Percentiles rank a stretch among this genome's conserved stretches.
phyloP scores from a whole-genome alignment of 2,329 filamentous ascomycete genomes.

The Apiospora phragmitis region DNA sequence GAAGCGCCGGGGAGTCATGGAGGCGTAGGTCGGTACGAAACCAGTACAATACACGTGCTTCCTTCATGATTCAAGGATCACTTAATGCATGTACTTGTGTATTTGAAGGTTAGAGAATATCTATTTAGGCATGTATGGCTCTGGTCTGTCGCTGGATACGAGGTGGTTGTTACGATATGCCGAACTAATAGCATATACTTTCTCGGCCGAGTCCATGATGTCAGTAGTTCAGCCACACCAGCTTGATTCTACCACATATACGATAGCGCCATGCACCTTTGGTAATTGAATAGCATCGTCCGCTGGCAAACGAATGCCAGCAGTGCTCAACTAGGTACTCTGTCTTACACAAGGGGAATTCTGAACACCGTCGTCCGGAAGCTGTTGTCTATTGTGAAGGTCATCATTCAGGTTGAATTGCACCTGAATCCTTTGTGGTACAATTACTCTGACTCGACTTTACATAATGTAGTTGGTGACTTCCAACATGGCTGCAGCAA shows the following conservation, averaged over 20 bases:
- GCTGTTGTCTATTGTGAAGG: too few relatives aligned
- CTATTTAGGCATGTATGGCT: too few relatives aligned
- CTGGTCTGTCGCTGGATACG: neutral
- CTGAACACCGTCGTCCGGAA: too few relatives aligned
- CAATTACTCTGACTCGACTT: neutral
- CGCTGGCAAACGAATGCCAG: neutral
- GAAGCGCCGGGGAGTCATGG: slow-evolving; percentile 74
- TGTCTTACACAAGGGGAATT: neutral
- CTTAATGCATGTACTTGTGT: slow-evolving; percentile 24
- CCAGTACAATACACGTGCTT: slow-evolving; percentile 70
- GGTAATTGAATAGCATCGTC: neutral
- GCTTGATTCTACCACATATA: neutral
- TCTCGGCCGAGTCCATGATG: slow-evolving; percentile 21
- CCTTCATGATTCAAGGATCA: slow-evolving; percentile 21
- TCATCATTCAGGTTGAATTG: neutral
- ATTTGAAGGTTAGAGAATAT: neutral
- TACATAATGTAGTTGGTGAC: neutral
- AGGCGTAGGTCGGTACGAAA: slow-evolving; percentile 77
- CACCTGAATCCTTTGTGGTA: neutral
- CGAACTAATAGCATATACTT: neutral
- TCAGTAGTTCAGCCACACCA: slow-evolving; percentile 23
- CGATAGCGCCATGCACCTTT: neutral
- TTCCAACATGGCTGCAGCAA: neutral
- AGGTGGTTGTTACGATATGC: neutral
- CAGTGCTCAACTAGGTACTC: neutral